phyloP scores from a whole-genome alignment of 768 basidiomycete genomes.

The Boletus rubropictus region DNA sequence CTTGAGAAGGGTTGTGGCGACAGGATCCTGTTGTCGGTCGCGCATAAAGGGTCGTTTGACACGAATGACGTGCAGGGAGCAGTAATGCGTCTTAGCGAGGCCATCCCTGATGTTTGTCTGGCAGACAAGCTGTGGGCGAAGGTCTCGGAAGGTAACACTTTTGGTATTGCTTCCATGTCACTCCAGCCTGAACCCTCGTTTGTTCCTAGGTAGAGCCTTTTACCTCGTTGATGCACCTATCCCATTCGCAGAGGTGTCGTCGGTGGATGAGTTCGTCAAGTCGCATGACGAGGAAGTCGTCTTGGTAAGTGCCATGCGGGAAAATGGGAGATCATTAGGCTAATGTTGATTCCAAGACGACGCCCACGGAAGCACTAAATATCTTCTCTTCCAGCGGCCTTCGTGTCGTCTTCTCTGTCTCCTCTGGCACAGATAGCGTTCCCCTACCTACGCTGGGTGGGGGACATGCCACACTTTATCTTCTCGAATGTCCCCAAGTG shows the following conservation, averaged over 20 bases:
- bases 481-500: constrained; percentile 51
- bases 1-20: constrained; percentile 28
- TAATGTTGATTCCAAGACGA: constrained; percentile 31
- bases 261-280: constrained; percentile 14
- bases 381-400: constrained; percentile 44
- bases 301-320: constrained; percentile 8
- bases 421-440: constrained; percentile 8
- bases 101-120: constrained; percentile 8
- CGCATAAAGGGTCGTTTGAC: constrained; percentile 12
- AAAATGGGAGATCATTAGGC: not conserved
- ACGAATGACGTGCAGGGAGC: constrained; percentile 4
- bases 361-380: constrained; percentile 35
- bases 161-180: not conserved
- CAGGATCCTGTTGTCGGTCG: constrained; percentile 21
- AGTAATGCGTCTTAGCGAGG: constrained; percentile 8
- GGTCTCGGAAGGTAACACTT: constrained; percentile 15
- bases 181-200: not conserved
- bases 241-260: constrained; percentile 7
- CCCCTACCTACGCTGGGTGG: constrained; percentile 18
- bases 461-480: constrained; percentile 33
- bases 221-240: constrained; percentile 15
- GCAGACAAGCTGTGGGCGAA: constrained; percentile 15
- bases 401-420: constrained; percentile 40
- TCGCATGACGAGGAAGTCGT: constrained; percentile 2
- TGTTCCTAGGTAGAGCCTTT: constrained; percentile 5